Evolutionary conservation across 768 basidiomycete genomes (phyloP).

Genomic region (Phallus indusiatus): DNA sequence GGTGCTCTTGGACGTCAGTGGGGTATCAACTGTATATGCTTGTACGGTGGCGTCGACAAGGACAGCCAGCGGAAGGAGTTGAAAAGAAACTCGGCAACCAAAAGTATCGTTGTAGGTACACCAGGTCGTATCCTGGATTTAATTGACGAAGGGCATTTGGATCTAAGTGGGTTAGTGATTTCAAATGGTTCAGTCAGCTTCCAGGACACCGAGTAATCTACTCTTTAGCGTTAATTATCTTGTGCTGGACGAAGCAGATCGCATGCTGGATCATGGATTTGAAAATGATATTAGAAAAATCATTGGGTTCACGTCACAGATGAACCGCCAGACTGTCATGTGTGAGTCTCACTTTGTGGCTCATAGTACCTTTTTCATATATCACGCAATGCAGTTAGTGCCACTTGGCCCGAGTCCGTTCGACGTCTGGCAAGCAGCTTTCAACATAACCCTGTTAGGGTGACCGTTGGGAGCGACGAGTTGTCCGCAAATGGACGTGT

Average conservation of each 20-base stretch:
- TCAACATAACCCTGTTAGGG: slow-evolving; percentile 71
- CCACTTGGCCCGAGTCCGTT: slow-evolving; percentile 97
- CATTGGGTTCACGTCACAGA: slow-evolving; percentile 59
- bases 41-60: slow-evolving; percentile 95
- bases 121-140: slow-evolving; percentile 91
- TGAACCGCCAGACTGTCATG: slow-evolving; percentile 87
- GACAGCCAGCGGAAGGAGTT: slow-evolving; percentile 68
- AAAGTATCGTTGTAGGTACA: slow-evolving; percentile 83
- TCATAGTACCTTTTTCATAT: neutral
- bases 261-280: slow-evolving; percentile 97
- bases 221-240: slow-evolving; percentile 69
- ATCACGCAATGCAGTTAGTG: slow-evolving; percentile 58
- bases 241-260: slow-evolving; percentile 94
- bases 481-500: slow-evolving; percentile 90
- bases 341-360: slow-evolving; percentile 40
- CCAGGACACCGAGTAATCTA: neutral
- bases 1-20: slow-evolving; percentile 62
- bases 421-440: slow-evolving; percentile 83
- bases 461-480: slow-evolving; percentile 94
- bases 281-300: slow-evolving; percentile 95
- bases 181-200: neutral
- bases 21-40: slow-evolving; percentile 71
- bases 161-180: slow-evolving; percentile 58
- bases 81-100: slow-evolving; percentile 32
- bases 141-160: slow-evolving; percentile 77